Percentiles rank a stretch among this genome's conserved stretches.
These are phyloP conservation scores for Penicillium psychrofluorescens DNA, from an alignment of 495 filamentous ascomycete genomes.

Conservation along the genomic window DNA sequence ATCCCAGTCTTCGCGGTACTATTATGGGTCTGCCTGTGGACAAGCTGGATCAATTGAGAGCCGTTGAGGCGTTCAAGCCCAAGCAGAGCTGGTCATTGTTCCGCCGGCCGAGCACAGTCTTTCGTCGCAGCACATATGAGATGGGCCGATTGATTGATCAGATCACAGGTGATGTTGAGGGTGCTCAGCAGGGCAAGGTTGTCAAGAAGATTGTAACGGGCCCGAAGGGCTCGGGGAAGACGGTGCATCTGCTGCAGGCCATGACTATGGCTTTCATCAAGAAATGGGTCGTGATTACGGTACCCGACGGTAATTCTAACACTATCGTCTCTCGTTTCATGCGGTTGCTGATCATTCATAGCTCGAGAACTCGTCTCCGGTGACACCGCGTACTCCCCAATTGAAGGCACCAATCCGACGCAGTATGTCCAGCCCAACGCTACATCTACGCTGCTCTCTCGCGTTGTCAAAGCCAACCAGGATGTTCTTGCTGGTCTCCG, in stretches of 20 bases:
- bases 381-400: constrained; percentile 68
- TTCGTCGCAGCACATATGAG: constrained; percentile 68
- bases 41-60: constrained; percentile 70
- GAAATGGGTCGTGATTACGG: constrained; percentile 79
- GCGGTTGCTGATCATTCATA: constrained; percentile 22
- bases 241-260: constrained; percentile 74
- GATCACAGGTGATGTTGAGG: constrained; percentile 35
- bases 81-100: constrained; percentile 86
- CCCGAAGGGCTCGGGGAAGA: constrained; percentile 72
- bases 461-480: constrained; percentile 68
- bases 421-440: constrained; percentile 75
- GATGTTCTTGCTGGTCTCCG: constrained; percentile 50
- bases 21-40: constrained; percentile 63
- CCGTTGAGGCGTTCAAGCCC: constrained; percentile 82
- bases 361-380: constrained; percentile 75
- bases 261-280: constrained; percentile 76
- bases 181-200: constrained; percentile 43
- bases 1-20: constrained; percentile 48
- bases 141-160: constrained; percentile 55
- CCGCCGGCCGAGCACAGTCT: constrained; percentile 64
- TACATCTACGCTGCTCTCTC: constrained; percentile 60
- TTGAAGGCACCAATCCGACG: constrained; percentile 48
- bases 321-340: background rate
- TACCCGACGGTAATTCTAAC: constrained; percentile 74
- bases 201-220: constrained; percentile 67